Percentiles rank a stretch among this genome's conserved stretches.
Conservation (phyloP, 176 grass and related monocot genomes). For the Areca catechu region DNA sequence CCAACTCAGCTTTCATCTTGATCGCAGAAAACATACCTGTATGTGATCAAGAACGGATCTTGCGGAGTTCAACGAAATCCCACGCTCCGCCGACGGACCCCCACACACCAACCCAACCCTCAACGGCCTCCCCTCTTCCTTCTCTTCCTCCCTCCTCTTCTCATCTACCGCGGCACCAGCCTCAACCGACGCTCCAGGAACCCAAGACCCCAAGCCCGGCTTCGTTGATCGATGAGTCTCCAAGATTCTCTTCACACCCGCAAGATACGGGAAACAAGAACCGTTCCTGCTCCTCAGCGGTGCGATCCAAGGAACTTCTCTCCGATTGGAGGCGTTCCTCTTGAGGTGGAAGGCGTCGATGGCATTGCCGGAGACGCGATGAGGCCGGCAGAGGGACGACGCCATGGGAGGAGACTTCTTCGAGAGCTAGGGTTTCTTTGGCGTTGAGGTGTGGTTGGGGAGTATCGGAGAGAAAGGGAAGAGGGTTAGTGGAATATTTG, state of each 20-base stretch:
- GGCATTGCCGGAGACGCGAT: neutral
- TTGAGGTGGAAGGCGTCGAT: neutral
- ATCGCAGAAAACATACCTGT: slow-evolving; percentile 30
- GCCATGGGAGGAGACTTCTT: slow-evolving; percentile 10
- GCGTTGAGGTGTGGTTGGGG: neutral
- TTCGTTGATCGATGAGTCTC: neutral
- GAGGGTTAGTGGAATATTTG: too few species aligned
- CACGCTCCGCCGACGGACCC: slow-evolving; percentile 79
- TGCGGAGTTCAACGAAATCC: slow-evolving; percentile 89
- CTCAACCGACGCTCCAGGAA: neutral
- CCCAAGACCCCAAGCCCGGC: neutral
- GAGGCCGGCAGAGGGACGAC: slow-evolving; percentile 9
- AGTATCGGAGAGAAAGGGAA: neutral
- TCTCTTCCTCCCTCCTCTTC: slow-evolving; percentile 7
- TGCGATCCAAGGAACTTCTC: neutral
- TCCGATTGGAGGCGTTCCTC: neutral
- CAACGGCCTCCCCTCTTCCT: slow-evolving; percentile 34
- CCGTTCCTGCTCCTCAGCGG: neutral
- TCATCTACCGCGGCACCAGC: slow-evolving; percentile 1
- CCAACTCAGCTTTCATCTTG: too few species aligned
- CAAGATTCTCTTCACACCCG: neutral
- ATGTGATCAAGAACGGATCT: slow-evolving; percentile 92
- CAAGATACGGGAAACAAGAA: neutral
- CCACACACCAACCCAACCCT: slow-evolving; percentile 78
- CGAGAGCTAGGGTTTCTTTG: neutral